A percentile compares a stretch with the other conserved stretches of the same genome.
These are phyloP conservation scores for Saturnispora zaruensis DNA, from an alignment of 805 yeast genomes.

Conservation along the genomic window DNA sequence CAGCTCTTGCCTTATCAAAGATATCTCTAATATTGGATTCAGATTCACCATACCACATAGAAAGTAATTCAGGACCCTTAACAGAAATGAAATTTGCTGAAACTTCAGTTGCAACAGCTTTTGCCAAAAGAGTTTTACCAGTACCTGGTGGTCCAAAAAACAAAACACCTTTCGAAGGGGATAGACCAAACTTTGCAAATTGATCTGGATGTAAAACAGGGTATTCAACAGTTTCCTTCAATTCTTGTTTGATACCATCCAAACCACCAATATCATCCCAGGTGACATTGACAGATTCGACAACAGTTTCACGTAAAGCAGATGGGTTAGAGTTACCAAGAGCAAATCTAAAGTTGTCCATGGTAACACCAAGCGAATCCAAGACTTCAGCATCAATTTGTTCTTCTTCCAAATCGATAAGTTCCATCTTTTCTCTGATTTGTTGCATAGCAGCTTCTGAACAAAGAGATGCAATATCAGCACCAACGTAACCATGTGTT, in stretches of 20 bases:
- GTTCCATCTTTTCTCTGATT: constrained; percentile 98
- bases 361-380: constrained; percentile 93
- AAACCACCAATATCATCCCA: constrained; percentile 99
- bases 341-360: constrained; percentile 98
- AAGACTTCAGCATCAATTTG: constrained; percentile 96
- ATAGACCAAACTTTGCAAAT: constrained; percentile 93
- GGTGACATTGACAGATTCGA: constrained; percentile 94
- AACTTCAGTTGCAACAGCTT: constrained; percentile 98
- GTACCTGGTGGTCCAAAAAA: constrained; percentile 99
- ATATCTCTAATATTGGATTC: constrained; percentile 96
- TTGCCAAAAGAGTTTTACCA: constrained; percentile 96
- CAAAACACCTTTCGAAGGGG: constrained; percentile 97
- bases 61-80: constrained; percentile 91
- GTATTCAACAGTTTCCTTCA: constrained; percentile 97
- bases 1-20: constrained; percentile 97
- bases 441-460: constrained; percentile 99
- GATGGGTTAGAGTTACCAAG: constrained; percentile 97
- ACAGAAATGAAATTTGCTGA: constrained; percentile 97
- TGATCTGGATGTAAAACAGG: constrained; percentile 99
- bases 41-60: constrained; percentile 99
- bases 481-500: constrained; percentile 99
- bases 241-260: constrained; percentile 91
- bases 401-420: constrained; percentile 91
- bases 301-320: constrained; percentile 98
- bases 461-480: constrained; percentile 95